These are phyloP conservation scores for Hippophae rhamnoides DNA, from an alignment of 306 rosid species.

Conservation along the genomic window DNA sequence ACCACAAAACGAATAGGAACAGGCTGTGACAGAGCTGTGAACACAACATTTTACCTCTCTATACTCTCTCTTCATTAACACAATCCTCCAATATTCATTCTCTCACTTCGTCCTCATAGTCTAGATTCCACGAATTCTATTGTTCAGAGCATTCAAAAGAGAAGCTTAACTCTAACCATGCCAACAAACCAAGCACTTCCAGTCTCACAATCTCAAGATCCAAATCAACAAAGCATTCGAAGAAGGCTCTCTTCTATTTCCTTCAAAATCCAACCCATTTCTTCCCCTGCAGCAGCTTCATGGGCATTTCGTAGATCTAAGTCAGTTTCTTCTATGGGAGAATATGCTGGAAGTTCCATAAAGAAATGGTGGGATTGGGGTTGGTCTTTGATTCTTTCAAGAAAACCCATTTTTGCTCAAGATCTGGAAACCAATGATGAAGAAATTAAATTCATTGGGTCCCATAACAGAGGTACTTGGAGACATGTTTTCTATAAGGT, in stretches of 20 bases:
- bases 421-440: constrained; percentile 88
- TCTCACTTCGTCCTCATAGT: not conserved
- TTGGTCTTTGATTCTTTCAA: constrained; percentile 66
- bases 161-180: constrained; percentile 25
- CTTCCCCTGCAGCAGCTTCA: constrained; percentile 23
- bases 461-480: constrained; percentile 54
- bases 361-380: constrained; percentile 76
- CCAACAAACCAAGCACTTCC: constrained; percentile 39
- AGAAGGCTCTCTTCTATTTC: constrained; percentile 65
- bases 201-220: constrained; percentile 30
- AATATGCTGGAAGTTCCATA: constrained; percentile 49
- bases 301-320: constrained; percentile 63
- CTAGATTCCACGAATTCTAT: constrained; percentile 9
- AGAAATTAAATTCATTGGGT: constrained; percentile 55
- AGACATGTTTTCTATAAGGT: constrained; percentile 58
- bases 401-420: constrained; percentile 52
- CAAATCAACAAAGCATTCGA: constrained; percentile 32
- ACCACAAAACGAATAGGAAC: constrained; percentile 41
- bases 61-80: no score
- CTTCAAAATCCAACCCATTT: constrained; percentile 45
- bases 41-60: constrained; percentile 19
- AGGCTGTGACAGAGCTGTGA: constrained; percentile 56
- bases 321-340: constrained; percentile 59
- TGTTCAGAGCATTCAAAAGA: constrained; percentile 32
- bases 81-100: not conserved